Evolutionary conservation across 768 basidiomycete genomes (phyloP).

Genomic region (Russula virescens): DNA sequence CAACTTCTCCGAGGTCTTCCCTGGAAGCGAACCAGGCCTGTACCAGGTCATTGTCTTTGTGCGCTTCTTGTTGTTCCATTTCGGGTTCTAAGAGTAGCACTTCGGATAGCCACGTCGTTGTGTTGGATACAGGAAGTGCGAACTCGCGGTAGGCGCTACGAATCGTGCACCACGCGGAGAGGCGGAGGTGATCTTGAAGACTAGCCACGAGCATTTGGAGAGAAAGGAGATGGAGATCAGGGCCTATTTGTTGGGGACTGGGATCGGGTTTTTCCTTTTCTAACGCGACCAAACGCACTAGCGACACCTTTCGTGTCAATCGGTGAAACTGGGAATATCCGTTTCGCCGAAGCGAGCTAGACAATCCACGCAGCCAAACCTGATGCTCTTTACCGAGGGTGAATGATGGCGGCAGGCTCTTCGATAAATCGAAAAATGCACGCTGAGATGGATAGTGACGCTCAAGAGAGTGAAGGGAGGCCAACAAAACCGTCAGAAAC

Average conservation of each 20-base stretch:
- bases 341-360: slow-evolving; percentile 39
- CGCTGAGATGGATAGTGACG: slow-evolving; percentile 60
- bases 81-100: slow-evolving; percentile 15
- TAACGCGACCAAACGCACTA: neutral
- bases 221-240: slow-evolving; percentile 15
- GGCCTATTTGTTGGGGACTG: neutral
- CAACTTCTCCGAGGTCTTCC: slow-evolving; percentile 19
- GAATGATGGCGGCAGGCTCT: slow-evolving; percentile 39
- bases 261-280: slow-evolving; percentile 1
- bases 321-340: slow-evolving; percentile 10
- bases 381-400: slow-evolving; percentile 33
- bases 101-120: slow-evolving; percentile 14
- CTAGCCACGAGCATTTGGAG: slow-evolving; percentile 9
- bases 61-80: neutral
- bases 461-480: slow-evolving; percentile 54
- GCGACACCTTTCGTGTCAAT: slow-evolving; percentile 7
- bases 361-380: slow-evolving; percentile 49
- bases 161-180: slow-evolving; percentile 17
- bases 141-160: slow-evolving; percentile 23
- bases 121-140: slow-evolving; percentile 3
- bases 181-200: slow-evolving; percentile 17
- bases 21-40: slow-evolving; percentile 16
- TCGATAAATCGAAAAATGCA: slow-evolving; percentile 43
- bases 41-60: neutral
- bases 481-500: slow-evolving; percentile 37